Evolutionary conservation across 257 asterid genomes (phyloP), one percentile per base, ranked within the genome.

Genomic region (Leonotis leonurus): DNA sequence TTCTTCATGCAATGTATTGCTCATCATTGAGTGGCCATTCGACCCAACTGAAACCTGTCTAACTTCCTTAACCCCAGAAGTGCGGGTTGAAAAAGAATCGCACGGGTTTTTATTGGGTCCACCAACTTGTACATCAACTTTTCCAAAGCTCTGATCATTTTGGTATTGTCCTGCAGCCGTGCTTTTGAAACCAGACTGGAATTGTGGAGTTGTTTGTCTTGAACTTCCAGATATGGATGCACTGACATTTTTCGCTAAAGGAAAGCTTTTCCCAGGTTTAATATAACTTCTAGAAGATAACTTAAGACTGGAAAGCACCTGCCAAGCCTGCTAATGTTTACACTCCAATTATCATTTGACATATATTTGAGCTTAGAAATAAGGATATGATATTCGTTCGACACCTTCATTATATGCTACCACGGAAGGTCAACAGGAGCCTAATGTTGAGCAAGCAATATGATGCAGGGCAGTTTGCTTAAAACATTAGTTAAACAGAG

Each of bases 221-320:
- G 86, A 75, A 64, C 63, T 68, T 50, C 58, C 78, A 74, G 82
- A 60, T 37, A 75, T 51, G 64, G 64, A 68, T 56, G 77, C 73
- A 79, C 67, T 73, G 55, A 35, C 60, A 27, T 64, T 68, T 70
- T 75, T 74, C 22, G 80, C 56, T 40, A 74, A 59, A 25, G 85
- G 87, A 66, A 52, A 71, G 61, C 88, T 84, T 79, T 85, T 85
- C 70, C 99, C 99, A 69, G 95, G 97, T 73, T 69, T 85, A 33
- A 49, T 60, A 63, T 81, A 89, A 65, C 71, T 81, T 80, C 75
- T 82, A 56, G 95, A 82, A 73, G 95, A 83, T 74, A 92, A 48
- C 65, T 83, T 82, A 53, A 86, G 80, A 73, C 60, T 75, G 25
- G 91, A 83, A 65, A 89, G 88, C 65, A 72, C 72, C 79, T 83